Base-by-base conservation (phyloP, 2,329 filamentous ascomycete genomes). In the Colletotrichum sp. region DNA sequence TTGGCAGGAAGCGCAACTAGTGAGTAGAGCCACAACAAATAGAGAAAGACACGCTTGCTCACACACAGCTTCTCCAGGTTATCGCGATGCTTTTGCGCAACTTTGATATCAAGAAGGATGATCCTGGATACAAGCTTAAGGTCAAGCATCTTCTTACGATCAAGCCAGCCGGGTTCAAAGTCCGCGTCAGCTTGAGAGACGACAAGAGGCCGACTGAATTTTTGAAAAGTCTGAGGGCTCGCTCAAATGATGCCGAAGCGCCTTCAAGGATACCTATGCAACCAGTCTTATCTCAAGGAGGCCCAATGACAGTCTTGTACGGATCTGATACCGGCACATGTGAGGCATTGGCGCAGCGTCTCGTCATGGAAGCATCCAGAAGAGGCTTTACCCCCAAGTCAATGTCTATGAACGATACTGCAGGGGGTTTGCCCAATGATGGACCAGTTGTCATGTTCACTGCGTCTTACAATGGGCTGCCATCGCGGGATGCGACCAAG, bases 271-370 rank as follows among this genome's bases (percentile, higher is more conserved):
- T 30, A 7, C 26, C 24, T 28, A 10, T 30, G 39, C 24, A 28
- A 12, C 24, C 1, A 0, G n/a, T 10, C 10, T 7, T 21, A 0
- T 16, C 60, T 32, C 18, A 39, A 24, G 80, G 79, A 2, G 83
- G 83, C 70, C 84, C 83, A 1, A 82, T 95, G 78, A 89, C 88
- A 18, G 89, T 95, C 39, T 87, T 92, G 24, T 95, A 93, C 78
- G 93, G 93, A 3, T 92, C 91, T 24, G 93, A 94, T 79, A 90
- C 90, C 0, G 93, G 93, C 1, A 95, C 93, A 1, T 95, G 93
- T 81, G 91, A 94, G 81, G 86, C 90, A 1, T 87, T 94, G 59
- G 92, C 93, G 0, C 89, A 92, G 68, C 86, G 88, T 12, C 82
- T 95, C 4, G 91, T 90, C 2, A 85, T 87, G 10, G 88, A 90